Evolutionary conservation across 1,139 yeast species (phyloP).

Genomic region (Blastobotrys aristatus): DNA sequence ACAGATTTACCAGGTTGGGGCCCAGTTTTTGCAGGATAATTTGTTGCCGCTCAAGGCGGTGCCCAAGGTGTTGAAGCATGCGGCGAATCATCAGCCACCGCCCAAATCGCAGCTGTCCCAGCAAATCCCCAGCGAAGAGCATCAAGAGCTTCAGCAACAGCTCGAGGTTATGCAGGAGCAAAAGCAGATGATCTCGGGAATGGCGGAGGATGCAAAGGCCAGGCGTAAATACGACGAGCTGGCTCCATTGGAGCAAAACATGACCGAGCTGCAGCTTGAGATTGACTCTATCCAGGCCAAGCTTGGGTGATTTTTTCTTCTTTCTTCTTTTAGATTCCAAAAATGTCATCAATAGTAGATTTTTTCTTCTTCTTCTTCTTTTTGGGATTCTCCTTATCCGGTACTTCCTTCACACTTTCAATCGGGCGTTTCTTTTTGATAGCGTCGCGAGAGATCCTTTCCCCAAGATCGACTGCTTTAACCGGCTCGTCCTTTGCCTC

Average conservation of each 20-base stretch:
- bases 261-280: conserved; percentile 52
- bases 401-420: not conserved
- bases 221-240: conserved; percentile 76
- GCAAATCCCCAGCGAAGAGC: not conserved
- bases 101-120: conserved; percentile 6
- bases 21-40: conserved; percentile 48
- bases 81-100: conserved; percentile 25
- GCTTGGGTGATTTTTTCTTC: conserved; percentile 42
- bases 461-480: not conserved
- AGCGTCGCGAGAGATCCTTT: conserved; percentile 22
- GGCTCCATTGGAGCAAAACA: conserved; percentile 52
- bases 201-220: conserved; percentile 57
- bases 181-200: conserved; percentile 58
- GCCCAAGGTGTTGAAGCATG: conserved; percentile 39
- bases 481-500: not conserved
- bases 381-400: conserved; percentile 1
- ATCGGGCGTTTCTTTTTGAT: conserved; percentile 2
- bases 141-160: conserved; percentile 53
- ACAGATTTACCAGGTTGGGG: conserved; percentile 44
- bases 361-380: conserved; percentile 10
- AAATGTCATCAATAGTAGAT: conserved; percentile 15
- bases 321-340: conserved; percentile 3
- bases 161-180: conserved; percentile 87
- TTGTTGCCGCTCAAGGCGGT: conserved; percentile 50
- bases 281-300: conserved; percentile 46